Evolutionary conservation across 2,329 filamentous ascomycete genomes (phyloP), one percentile per base, ranked within the genome.

Genomic region (Botrytis fragariae): DNA sequence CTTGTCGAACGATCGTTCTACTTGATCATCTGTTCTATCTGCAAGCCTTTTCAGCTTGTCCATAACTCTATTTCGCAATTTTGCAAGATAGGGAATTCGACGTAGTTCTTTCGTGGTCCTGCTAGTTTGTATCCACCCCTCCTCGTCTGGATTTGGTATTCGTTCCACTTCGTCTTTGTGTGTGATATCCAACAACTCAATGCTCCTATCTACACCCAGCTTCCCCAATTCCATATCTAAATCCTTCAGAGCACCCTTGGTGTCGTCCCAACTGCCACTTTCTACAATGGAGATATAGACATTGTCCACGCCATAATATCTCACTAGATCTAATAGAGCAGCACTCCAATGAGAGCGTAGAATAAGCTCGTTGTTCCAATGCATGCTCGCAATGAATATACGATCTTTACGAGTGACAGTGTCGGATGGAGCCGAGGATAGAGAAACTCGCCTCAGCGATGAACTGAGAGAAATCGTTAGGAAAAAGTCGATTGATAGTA

Each of bases 1-100:
- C 77, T 85, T 87, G 76, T 90, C 88, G 78, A 90, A 81, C 48
- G 44, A 62, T 18, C 69, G 32, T 45, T 57, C 54, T 32, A 2
- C n/a, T 84, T 80, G 6, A 14, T 32, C 60, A 51, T 62, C 42
- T 8, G 81, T 16, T 83, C 80, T 57, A 16, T 75, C 61, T 14
- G 67, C 61, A 62, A 91, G 79, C 29, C 86, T 84, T 42, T 85
- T 79, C 75, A 93, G 79, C 14, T 90, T 89, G 74, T 86, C 81
- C 75, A 93, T 80, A n/a, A 87, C 87, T 76, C 83, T 80, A 79
- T 94, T 93, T 51, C 92, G 85, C 72, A 91, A 77, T 48, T 82
- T 84, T 1, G 92, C 86, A n/a, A 93, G 83, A 78, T 90, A 93
- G 0, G 91, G 91, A 74, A 93, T 93, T 35, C 91, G 85, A 69